Percentiles rank a stretch among this genome's conserved stretches.
Evolutionary conservation across 2,329 filamentous ascomycete species (phyloP).

Genomic region (Aspergillus spinulosporus): DNA sequence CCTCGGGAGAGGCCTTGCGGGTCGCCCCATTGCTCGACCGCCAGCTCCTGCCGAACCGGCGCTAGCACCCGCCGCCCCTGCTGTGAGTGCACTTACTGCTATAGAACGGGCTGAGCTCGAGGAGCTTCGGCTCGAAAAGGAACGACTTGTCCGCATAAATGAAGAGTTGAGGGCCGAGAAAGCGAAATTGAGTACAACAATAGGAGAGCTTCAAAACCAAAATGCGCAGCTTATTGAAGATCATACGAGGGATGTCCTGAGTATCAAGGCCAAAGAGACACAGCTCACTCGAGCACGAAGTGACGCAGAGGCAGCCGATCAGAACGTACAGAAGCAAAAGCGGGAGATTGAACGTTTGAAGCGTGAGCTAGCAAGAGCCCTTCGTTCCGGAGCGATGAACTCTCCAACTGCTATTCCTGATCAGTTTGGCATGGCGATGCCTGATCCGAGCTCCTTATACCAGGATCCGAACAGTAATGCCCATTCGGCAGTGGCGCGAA

Average conservation of each 20-base stretch:
- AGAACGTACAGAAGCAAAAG: constrained; percentile 77
- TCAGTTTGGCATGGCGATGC: constrained; percentile 54
- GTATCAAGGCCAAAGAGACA: constrained; percentile 97
- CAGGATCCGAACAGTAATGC: constrained; percentile 38
- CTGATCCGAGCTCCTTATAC: constrained; percentile 52
- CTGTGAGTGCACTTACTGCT: constrained; percentile 66
- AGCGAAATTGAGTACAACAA: constrained; percentile 77
- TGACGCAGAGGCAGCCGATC: constrained; percentile 85
- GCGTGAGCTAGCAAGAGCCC: constrained; percentile 66
- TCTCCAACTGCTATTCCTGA: constrained; percentile 43
- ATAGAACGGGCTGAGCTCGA: constrained; percentile 92
- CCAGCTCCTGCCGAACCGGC: constrained; percentile 43
- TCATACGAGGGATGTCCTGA: constrained; percentile 90
- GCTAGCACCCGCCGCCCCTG: constrained; percentile 57
- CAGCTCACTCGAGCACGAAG: constrained; percentile 89
- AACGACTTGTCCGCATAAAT: constrained; percentile 70
- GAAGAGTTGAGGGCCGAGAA: constrained; percentile 83
- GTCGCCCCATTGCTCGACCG: constrained; percentile 80
- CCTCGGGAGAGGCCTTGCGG: constrained; percentile 75
- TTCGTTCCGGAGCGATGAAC: constrained; percentile 43
- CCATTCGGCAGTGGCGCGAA: constrained; percentile 31
- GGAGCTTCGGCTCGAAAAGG: constrained; percentile 80
- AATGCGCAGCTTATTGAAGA: constrained; percentile 97
- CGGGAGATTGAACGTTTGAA: constrained; percentile 92
- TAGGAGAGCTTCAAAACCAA: constrained; percentile 93